Conservation (phyloP, 306 rosid species). For the Gastrolobium villosum region DNA sequence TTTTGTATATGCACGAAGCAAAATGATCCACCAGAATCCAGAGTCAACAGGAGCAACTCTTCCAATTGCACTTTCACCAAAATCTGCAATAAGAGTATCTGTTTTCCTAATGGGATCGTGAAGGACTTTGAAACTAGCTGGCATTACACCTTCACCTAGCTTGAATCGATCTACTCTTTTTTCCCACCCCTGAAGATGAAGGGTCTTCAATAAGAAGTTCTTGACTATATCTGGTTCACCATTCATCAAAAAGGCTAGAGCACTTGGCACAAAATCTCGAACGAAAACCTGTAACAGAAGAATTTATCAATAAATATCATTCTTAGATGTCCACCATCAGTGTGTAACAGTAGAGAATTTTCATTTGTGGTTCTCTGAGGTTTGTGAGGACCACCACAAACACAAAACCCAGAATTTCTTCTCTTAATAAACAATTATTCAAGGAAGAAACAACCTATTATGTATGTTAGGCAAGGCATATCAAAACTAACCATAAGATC, state of each 20-base stretch:
- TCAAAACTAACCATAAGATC: slow-evolving; percentile 15
- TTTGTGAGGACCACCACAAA: background rate
- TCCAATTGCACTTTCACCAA: slow-evolving; percentile 96
- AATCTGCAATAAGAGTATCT: slow-evolving; percentile 86
- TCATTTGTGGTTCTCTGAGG: background rate
- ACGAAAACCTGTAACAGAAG: slow-evolving; percentile 75
- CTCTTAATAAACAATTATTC: slow-evolving; percentile 19
- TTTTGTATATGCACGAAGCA: slow-evolving; percentile 92
- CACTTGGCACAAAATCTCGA: slow-evolving; percentile 95
- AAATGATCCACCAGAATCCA: slow-evolving; percentile 97
- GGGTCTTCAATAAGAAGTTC: slow-evolving; percentile 86
- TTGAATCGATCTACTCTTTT: slow-evolving; percentile 89
- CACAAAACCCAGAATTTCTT: background rate
- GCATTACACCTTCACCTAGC: slow-evolving; percentile 97
- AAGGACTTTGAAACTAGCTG: slow-evolving; percentile 94
- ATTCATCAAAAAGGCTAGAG: slow-evolving; percentile 90
- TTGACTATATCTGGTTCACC: slow-evolving; percentile 94
- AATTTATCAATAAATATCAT: slow-evolving; percentile 10
- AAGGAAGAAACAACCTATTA: slow-evolving; percentile 15
- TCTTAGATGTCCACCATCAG: slow-evolving; percentile 14
- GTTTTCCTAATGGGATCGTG: slow-evolving; percentile 82
- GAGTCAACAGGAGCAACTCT: slow-evolving; percentile 98
- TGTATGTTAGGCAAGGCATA: slow-evolving; percentile 5
- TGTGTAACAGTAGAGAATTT: background rate
- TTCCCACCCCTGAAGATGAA: slow-evolving; percentile 93